Base-by-base conservation (phyloP, 805 yeast genomes). In the Torulaspora microellipsoides region DNA sequence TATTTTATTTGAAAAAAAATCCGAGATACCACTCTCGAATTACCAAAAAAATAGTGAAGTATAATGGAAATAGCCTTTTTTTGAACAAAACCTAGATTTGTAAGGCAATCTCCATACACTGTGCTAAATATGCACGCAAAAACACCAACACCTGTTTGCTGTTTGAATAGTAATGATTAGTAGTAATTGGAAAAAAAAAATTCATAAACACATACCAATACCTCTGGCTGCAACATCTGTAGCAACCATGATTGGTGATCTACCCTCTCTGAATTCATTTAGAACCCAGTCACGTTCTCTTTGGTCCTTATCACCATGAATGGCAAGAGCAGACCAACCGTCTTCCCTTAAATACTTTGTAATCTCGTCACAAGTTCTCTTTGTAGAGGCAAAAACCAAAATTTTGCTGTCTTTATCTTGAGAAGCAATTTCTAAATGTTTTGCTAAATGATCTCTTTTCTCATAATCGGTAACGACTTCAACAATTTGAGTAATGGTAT, bases 221-320 rank as follows among this genome's bases (percentile, higher is more conserved):
- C 99, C 99, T 79, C 99, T 86, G 55, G 99, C 96, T 52, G 99
- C 99, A 68, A 93, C 99, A 70, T 93, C 99, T 53, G 99, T 93
- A 51, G 99, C 99, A 66, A 90, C 96, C 97, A 93, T 89, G 62
- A 93, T 83, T 54, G 96, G 96, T 43, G 95, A 81, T 69, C 82
- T 85, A 59, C 98, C 98, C 48, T 79, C 64, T 78, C 85, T 86
- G 76, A 93, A 93, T 72, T 91, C 96, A 56, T 73, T 77, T 69
- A 93, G 75, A 58, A 91, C 98, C 98, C 98, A 93, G 73, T 93
- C 98, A 78, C 99, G 90, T 73, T 93, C 98, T 66, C 82, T 78
- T 75, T 93, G 99, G 62, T 84, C 88, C 70, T 93, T 93, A 71
- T 93, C 99, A 75, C 99, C 99, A 67, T 93, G 99, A 62, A 93